Evolutionary conservation across 305 asterid species (phyloP).

Genomic region (Nicotiana rustica): DNA sequence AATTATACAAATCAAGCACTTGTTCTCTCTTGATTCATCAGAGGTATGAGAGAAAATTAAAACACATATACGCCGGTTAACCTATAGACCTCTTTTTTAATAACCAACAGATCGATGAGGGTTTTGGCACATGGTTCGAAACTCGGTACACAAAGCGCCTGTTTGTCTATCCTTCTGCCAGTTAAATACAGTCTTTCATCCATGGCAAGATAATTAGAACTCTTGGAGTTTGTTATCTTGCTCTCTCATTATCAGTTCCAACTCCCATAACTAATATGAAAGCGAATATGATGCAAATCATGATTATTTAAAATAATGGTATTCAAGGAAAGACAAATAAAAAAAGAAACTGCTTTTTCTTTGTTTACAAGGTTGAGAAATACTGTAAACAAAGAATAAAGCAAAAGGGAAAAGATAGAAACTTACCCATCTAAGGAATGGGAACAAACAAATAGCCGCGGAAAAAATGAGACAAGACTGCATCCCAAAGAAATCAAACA

Average conservation of each 20-base stretch:
- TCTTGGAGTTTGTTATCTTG: background rate
- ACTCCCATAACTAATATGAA: background rate
- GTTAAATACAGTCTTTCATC: no score
- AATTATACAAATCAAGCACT: background rate
- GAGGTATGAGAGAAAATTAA: constrained; percentile 10
- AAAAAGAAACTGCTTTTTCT: background rate
- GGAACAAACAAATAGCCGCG: background rate
- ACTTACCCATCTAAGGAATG: background rate
- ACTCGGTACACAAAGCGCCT: no score
- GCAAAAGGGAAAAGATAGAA: background rate
- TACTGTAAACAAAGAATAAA: background rate
- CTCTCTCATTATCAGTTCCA: background rate
- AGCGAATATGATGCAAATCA: background rate
- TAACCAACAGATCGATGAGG: no score
- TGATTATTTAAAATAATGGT: background rate
- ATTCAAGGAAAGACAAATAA: background rate
- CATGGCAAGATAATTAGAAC: background rate
- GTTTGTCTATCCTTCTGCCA: no score
- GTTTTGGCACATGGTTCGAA: no score
- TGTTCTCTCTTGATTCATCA: background rate
- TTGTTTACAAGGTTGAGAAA: background rate
- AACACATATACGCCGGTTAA: no score
- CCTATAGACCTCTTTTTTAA: no score
- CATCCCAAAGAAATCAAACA: background rate
- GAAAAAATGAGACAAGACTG: background rate